Percentiles rank a stretch among this genome's conserved stretches.
Conservation (phyloP, 2,329 filamentous ascomycete genomes). For the Colletotrichum sp. region DNA sequence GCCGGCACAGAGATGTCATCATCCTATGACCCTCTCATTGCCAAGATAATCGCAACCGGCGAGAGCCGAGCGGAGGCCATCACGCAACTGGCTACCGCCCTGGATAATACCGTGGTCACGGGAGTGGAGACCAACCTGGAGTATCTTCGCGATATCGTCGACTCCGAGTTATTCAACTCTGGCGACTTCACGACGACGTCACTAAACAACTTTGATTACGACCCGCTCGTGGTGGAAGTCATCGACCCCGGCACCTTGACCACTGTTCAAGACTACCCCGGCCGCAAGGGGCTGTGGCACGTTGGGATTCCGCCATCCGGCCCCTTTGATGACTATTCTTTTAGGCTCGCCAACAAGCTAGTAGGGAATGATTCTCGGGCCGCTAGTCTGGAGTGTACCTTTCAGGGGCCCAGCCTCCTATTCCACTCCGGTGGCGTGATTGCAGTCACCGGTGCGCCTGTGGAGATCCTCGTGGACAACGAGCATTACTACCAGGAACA, state of each 20-base stretch:
- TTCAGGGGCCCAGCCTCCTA: constrained; percentile 35
- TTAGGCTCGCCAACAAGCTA: constrained; percentile 38
- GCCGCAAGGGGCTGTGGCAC: constrained; percentile 40
- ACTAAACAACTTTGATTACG: constrained; percentile 33
- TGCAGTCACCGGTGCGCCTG: constrained; percentile 35
- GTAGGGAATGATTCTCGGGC: constrained; percentile 33
- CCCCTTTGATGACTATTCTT: constrained; percentile 44
- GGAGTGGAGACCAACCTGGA: constrained; percentile 40
- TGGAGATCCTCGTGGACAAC: constrained; percentile 30
- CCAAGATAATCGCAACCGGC: constrained; percentile 74
- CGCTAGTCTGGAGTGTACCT: constrained; percentile 39
- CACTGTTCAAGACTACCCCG: constrained; percentile 46
- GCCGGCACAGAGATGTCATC: constrained; percentile 74
- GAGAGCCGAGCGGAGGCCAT: constrained; percentile 65
- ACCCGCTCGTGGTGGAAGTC: constrained; percentile 36
- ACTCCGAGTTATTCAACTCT: constrained; percentile 29
- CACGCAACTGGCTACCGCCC: constrained; percentile 64
- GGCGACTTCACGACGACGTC: constrained; percentile 38
- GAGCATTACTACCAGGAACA: constrained; percentile 24
- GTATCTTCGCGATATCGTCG: constrained; percentile 35
- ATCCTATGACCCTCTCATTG: constrained; percentile 79
- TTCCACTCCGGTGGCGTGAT: constrained; percentile 38
- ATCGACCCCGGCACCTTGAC: constrained; percentile 38
- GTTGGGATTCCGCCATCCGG: constrained; percentile 45
- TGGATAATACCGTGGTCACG: constrained; percentile 51